Evolutionary conservation across 2,329 filamentous ascomycete species (phyloP), one percentile per base, ranked within the genome.

Genomic region (Magnaporthiopsis incrustans): DNA sequence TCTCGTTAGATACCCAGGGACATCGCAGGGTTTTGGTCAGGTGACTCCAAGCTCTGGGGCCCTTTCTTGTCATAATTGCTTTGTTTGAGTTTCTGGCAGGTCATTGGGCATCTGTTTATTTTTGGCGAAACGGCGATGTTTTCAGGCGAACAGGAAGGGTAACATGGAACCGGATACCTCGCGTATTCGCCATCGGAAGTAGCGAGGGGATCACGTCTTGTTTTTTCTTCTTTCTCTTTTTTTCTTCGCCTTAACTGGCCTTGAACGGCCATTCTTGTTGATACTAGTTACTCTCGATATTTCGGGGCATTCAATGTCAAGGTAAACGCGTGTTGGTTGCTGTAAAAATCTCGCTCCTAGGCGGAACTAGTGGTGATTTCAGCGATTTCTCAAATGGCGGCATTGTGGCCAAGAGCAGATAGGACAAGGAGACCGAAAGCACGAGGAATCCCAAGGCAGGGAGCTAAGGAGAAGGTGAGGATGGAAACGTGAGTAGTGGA

Each of bases 1-100:
- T 65, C 64, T 66, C 67, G 67, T 67, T 67, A 69, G 69, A 70
- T 70, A 70, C 69, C 69, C 68, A 64, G 65, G 62, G 64, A 8
- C 60, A 44, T 53, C 60, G 26, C 38, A 30, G 61, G 61, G 44
- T 59, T 59, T 58, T 60, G 58, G 60, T 50, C 30, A 53, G 60
- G n/a, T 61, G 33, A 26, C 38, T 38, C 60, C 60, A 61, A 61
- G 60, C 50, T 38, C 60, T 66, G 64, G 61, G 50, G 59, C 35
- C 33, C 27, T 15, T 22, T 59, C 50, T 64, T 57, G 56, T 57
- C 32, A 64, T 63, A 61, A 50, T 64, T 66, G 65, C 65, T 59
- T 63, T 44, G 44, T 63, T 67, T 63, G 22, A 27, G 33, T 62
- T 62, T 59, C 27, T 59, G 53, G 12, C 10, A 12, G 35, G 58